phyloP scores from a whole-genome alignment of 257 asterid genomes.

The Verbena officinalis region DNA sequence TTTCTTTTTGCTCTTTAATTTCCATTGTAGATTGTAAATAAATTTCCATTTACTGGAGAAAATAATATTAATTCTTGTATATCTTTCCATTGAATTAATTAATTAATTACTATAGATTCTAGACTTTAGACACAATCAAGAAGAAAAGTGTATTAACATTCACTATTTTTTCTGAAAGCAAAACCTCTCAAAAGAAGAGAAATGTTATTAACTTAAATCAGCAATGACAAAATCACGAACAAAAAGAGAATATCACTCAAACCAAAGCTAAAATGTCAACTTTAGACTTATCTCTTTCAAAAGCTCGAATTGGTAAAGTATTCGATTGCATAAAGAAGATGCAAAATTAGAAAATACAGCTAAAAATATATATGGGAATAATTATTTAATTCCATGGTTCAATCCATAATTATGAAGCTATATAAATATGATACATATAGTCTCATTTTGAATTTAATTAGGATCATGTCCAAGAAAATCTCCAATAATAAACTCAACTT shows the following conservation, averaged over 20 bases:
- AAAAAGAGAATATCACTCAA: too few species aligned
- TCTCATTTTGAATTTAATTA: background rate
- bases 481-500: background rate
- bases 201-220: too few species aligned
- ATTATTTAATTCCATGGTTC: background rate
- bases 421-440: background rate
- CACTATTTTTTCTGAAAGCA: too few species aligned
- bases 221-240: too few species aligned
- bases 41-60: background rate
- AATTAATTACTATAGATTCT: too few species aligned
- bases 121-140: too few species aligned
- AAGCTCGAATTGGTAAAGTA: background rate
- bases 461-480: background rate
- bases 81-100: background rate
- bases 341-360: background rate
- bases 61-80: background rate
- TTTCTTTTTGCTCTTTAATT: background rate
- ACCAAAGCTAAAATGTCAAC: background rate
- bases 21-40: conserved; percentile 1
- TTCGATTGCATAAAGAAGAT: background rate
- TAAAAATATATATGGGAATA: too few species aligned
- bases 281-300: background rate
- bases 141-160: too few species aligned
- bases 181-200: too few species aligned
- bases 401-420: background rate